Base-by-base conservation (phyloP, 306 rosid genomes). In the Quercus aquifolioides region DNA sequence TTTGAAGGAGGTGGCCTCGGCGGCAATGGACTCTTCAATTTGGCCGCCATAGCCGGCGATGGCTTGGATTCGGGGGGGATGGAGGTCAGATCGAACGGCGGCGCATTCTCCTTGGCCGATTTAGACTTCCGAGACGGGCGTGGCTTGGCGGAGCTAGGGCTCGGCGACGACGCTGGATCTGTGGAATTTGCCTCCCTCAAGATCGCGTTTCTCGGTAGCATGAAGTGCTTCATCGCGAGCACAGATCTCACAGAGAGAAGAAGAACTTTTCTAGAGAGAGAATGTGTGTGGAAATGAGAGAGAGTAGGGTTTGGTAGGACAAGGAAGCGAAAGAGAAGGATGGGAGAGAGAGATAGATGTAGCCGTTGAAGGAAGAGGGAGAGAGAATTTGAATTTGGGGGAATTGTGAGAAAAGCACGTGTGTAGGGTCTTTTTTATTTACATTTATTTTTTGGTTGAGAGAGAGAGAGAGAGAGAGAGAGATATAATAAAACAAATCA, bases 1-100 rank as follows among this genome's bases (percentile, higher is more conserved):
- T 93, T 96, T 13, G 91, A 87, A 57, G 97, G 76, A 2, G 97
- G 98, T 1, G 98, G 99, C 18, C 96, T 86, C 0, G 99, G 99
- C 0, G 99, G 99, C 52, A 96, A 74, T 20, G 92, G 96, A 38
- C 87, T 87, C 90, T 90, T 93, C 81, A 84, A 56, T 87, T 90
- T 96, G 68, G 84, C 89, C 1, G 86, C 76, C 0, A 67, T 63
- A 23, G 84, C 75, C 3, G 91, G 92, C 26, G 96, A 91, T 35
- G 88, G 91, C 62, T 89, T 89, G 2, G 88, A 76, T 76, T 81
- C 88, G 3, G 79, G 41, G 15, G 74, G 33, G 79, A 76, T 31
- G 13, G 78, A 33, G 63, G 85, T 89, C 12, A 84, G 96, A 93
- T 93, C 97, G 26, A 90, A 76, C 15, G 96, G 94, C 1, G 97